Evolutionary conservation across 2,329 filamentous ascomycete species (phyloP), one percentile per base, ranked within the genome.

Genomic region (Trichoderma koningii): DNA sequence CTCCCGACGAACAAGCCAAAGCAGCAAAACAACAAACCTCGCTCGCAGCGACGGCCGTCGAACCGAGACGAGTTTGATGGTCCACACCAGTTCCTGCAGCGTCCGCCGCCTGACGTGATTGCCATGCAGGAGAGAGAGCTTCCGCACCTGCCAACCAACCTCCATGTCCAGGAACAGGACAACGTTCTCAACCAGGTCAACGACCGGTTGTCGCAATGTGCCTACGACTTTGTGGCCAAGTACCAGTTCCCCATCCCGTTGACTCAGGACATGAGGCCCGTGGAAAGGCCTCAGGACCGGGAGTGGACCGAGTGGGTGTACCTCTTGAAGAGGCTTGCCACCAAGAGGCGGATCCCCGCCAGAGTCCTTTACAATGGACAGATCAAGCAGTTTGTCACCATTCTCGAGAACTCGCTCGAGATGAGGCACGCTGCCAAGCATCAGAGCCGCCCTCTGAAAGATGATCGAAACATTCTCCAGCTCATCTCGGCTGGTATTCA

Each of bases 221-320:
- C 91, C 38, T 96, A 90, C 82, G 91, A 96, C 78, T 96, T 96
- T 77, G 89, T 96, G 72, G 92, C 92, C 71, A 93, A 92, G 77
- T 95, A 95, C 76, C 91, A 94, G 77, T 96, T 96, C 74, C 92
- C 92, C 14, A 93, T 96, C 70, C 92, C 92, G 12, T 78, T 95
- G 71, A 91, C 92, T 65, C 86, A 90, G 76, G 90, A 94, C 75
- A 93, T 93, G 85, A 85, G 91, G 70, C 89, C 89, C 1, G 83
- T 93, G 61, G 87, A 90, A 74, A 81, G 87, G 52, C 87, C 91
- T 38, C 87, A 88, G 72, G 91, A 93, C 77, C 85, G 91, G 68
- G 92, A 95, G 76, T 96, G 92, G 92, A 94, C 91, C 52, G 92
- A 96, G 78, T 96, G 92, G 92, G 92, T 94, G 64, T 92, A 93